These are phyloP conservation scores for Salix dunnii DNA, from an alignment of 345 rosid genomes.

Conservation along the genomic window DNA sequence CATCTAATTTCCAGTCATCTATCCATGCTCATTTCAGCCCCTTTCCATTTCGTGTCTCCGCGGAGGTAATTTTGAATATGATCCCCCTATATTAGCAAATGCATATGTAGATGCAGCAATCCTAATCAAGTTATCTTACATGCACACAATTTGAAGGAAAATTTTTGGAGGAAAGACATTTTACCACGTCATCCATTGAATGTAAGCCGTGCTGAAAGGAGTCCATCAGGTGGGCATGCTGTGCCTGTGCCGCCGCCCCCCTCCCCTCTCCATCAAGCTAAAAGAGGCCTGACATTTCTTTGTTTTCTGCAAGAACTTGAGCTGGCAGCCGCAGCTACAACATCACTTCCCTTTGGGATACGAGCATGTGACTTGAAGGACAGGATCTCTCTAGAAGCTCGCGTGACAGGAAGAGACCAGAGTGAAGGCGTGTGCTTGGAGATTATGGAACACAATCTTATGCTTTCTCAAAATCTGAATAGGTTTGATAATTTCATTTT, in stretches of 20 bases:
- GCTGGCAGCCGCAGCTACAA: conserved; percentile 23
- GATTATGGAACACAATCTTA: conserved; percentile 19
- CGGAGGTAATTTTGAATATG: conserved; percentile 39
- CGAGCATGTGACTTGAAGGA: conserved; percentile 25
- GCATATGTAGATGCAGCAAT: not conserved
- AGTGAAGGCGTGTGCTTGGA: conserved; percentile 19
- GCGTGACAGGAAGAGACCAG: conserved; percentile 24
- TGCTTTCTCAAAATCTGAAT: conserved; percentile 12
- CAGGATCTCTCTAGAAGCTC: conserved; percentile 16
- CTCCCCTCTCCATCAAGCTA: too few species aligned
- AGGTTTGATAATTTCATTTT: conserved; percentile 15
- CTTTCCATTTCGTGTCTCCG: conserved; percentile 37
- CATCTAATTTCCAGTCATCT: conserved; percentile 57
- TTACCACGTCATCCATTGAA: conserved; percentile 41
- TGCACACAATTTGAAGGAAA: conserved; percentile 38
- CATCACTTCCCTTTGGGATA: conserved; percentile 25
- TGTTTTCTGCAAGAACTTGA: conserved; percentile 18
- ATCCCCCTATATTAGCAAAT: not conserved
- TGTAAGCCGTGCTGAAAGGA: conserved; percentile 31
- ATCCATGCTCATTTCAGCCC: conserved; percentile 47
- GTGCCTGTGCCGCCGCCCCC: not conserved
- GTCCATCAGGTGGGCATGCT: conserved; percentile 36
- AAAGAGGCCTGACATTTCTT: not conserved
- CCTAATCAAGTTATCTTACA: conserved; percentile 11
- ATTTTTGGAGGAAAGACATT: conserved; percentile 38